phyloP scores from a whole-genome alignment of 2,329 filamentous ascomycete species.

The Fusarium hostae region DNA sequence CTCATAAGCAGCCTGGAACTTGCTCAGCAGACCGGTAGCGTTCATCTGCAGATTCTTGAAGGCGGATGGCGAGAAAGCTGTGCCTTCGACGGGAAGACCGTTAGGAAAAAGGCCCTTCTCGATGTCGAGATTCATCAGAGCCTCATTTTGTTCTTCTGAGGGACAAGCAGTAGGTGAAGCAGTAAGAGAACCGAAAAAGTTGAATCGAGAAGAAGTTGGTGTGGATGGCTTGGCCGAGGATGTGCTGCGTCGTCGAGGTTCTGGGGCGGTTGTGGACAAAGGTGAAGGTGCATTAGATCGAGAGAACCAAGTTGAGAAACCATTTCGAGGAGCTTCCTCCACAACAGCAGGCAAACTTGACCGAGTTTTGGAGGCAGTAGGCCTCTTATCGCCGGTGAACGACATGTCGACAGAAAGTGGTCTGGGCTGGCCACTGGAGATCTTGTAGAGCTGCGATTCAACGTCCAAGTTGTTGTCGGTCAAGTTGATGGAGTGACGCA shows the following conservation, averaged over 20 bases:
- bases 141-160: constrained; percentile 57
- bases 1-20: constrained; percentile 69
- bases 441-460: constrained; percentile 26
- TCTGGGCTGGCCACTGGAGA: constrained; percentile 19
- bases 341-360: constrained; percentile 22
- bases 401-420: constrained; percentile 49
- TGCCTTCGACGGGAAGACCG: constrained; percentile 54
- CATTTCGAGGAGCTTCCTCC: constrained; percentile 34
- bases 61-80: constrained; percentile 67
- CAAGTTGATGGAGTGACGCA: constrained; percentile 47
- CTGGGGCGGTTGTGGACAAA: constrained; percentile 21
- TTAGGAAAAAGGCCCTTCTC: constrained; percentile 64
- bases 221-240: constrained; percentile 49
- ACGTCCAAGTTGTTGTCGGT: constrained; percentile 27
- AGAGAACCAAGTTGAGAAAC: constrained; percentile 41
- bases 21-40: constrained; percentile 64
- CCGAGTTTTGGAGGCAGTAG: constrained; percentile 11
- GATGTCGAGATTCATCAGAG: constrained; percentile 66
- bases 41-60: constrained; percentile 71
- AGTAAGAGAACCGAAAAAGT: constrained; percentile 57
- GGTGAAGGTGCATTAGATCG: constrained; percentile 32
- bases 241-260: constrained; percentile 29
- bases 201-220: constrained; percentile 54
- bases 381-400: constrained; percentile 47
- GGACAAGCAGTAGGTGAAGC: constrained; percentile 55